Conservation (phyloP, 768 basidiomycete genomes). For the Tulasnella sp. region DNA sequence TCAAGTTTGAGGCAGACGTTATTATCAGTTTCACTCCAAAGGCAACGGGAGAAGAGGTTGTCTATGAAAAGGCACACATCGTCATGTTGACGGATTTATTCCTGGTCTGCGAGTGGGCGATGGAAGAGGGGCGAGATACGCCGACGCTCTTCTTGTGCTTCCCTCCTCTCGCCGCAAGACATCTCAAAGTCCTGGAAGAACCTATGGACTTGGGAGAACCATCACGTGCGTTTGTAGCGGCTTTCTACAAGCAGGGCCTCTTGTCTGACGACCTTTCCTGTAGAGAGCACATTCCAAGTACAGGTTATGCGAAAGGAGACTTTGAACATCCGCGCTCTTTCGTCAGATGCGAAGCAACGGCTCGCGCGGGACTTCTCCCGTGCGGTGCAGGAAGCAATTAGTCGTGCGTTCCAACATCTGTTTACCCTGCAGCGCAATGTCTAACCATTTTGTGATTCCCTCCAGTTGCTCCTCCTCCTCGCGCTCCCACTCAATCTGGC, state of each 20-base stretch:
- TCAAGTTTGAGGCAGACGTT: constrained; percentile 66
- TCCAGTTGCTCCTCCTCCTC: no score
- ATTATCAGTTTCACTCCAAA: constrained; percentile 69
- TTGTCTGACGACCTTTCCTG: constrained; percentile 6
- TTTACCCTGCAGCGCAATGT: no score
- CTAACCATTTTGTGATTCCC: no score
- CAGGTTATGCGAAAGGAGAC: constrained; percentile 85
- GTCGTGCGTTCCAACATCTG: constrained; percentile 43
- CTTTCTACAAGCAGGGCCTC: neutral
- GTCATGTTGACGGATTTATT: constrained; percentile 91
- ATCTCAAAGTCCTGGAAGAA: constrained; percentile 61
- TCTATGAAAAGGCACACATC: constrained; percentile 71
- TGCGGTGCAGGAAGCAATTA: constrained; percentile 26
- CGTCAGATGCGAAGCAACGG: constrained; percentile 49
- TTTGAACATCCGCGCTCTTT: constrained; percentile 56
- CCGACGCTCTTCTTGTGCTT: constrained; percentile 89
- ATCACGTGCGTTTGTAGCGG: neutral
- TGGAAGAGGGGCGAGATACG: constrained; percentile 37
- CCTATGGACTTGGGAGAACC: constrained; percentile 39
- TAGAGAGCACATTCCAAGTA: constrained; percentile 68
- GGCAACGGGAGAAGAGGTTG: constrained; percentile 59
- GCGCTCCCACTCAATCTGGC: neutral
- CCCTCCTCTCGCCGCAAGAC: constrained; percentile 92
- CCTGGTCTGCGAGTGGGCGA: constrained; percentile 66
- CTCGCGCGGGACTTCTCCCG: constrained; percentile 67